phyloP scores from a whole-genome alignment of 1,139 yeast species.

The Taphrina pruni region DNA sequence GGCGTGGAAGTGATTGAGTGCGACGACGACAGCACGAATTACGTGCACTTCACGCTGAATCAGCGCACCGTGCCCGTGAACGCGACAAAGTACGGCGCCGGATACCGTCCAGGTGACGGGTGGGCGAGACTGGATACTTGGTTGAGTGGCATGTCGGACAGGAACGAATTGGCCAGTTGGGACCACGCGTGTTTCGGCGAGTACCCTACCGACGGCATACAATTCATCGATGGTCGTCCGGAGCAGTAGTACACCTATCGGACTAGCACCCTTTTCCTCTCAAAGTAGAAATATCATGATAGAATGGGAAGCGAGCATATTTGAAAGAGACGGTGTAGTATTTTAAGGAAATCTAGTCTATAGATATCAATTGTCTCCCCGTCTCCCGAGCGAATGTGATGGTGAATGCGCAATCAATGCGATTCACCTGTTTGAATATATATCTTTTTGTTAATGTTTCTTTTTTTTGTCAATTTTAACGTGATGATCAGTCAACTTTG shows the following conservation, averaged over 20 bases:
- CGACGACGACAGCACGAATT: slow-evolving; percentile 47
- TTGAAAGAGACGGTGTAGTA: too few species aligned
- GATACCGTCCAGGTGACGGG: slow-evolving; percentile 25
- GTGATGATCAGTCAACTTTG: slow-evolving; percentile 1
- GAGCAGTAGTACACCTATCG: not conserved
- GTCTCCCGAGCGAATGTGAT: not conserved
- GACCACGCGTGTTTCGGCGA: slow-evolving; percentile 28
- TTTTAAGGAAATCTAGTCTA: not conserved
- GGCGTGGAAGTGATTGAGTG: slow-evolving; percentile 55
- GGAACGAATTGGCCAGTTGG: slow-evolving; percentile 34
- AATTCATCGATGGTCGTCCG: slow-evolving; percentile 22
- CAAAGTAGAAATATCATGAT: too few species aligned
- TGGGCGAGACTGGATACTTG: slow-evolving; percentile 27
- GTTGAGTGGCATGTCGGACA: slow-evolving; percentile 27
- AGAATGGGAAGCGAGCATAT: too few species aligned
- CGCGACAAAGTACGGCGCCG: slow-evolving; percentile 26
- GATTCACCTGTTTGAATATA: not conserved
- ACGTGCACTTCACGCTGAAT: slow-evolving; percentile 54
- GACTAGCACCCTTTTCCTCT: too few species aligned
- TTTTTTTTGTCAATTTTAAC: not conserved
- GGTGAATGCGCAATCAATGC: slow-evolving; percentile 1
- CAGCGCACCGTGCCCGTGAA: slow-evolving; percentile 54
- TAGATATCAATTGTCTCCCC: not conserved
- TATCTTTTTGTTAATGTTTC: not conserved
- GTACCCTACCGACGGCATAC: slow-evolving; percentile 21